Evolutionary conservation across 2,329 filamentous ascomycete genomes (phyloP), one percentile per base, ranked within the genome.

Genomic region (Aspergillus sp.): DNA sequence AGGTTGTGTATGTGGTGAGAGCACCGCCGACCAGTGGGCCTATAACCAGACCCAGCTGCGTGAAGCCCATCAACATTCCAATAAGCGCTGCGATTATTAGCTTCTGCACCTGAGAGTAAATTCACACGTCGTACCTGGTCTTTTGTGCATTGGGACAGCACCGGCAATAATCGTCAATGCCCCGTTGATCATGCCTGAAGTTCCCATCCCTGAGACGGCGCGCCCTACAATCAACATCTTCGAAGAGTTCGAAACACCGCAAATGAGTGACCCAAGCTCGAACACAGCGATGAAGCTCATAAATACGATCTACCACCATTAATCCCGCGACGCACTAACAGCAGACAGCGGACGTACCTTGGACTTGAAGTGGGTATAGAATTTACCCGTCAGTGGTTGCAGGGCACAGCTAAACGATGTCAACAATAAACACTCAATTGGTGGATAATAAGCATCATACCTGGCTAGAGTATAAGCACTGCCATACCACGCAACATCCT

Each of bases 21-120:
- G 68, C 73, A 12, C 77, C 78, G 3, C 78, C 77, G 13, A 80
- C 59, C 1, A 80, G 57, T 0, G 77, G 77, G 0, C 76, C 78
- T 19, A 45, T n/a, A 1, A 64, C 58, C 6, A 64, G 30, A 1
- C 76, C 76, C 9, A 77, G 57, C 34, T 75, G 70, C 1, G 64
- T 53, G 19, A 73, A 63, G 65, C 56, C 59, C 59, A 61, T 53
- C 15, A 61, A 44, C 2, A 54, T 37, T 7, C 52, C 56, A 3
- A 56, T 56, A 12, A 61, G 4, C 9, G 51, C 61, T 61, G 20
- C 17, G 9, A 3, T 0, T 15, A 27, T 47, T 19, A 54, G 34
- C 33, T 40, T 40, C 2, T 11, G 46, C 0, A 22, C 0, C 13
- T 12, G 4, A 11, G 33, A 11, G 12, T 12, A 39, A 2, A 4